Evolutionary conservation across 2,329 filamentous ascomycete species (phyloP).

Genomic region (Verticillium isaacii): DNA sequence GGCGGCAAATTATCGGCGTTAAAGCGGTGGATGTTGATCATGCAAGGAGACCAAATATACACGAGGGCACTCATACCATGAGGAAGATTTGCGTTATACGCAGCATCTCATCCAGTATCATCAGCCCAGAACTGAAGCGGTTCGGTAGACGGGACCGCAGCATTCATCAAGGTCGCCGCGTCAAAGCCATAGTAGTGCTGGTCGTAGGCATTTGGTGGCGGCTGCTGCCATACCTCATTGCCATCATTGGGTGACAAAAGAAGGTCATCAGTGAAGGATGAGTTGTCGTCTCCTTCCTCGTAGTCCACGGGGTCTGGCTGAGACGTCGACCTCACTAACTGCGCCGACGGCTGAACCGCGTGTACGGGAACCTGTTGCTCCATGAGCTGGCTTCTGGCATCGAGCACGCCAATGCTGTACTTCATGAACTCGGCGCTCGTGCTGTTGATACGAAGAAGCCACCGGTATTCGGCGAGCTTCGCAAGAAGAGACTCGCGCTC

Average conservation of each 20-base stretch:
- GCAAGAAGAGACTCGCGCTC: slow-evolving; percentile 6
- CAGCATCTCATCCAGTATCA: background rate
- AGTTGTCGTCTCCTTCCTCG: background rate
- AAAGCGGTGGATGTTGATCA: background rate
- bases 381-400: slow-evolving; percentile 6
- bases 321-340: background rate
- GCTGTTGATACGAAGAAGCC: slow-evolving; percentile 10
- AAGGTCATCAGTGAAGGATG: background rate
- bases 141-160: background rate
- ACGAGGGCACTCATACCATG: background rate
- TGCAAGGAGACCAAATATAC: background rate
- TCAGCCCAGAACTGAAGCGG: background rate
- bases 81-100: too few species aligned
- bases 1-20: background rate
- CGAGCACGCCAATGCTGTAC: slow-evolving; percentile 9
- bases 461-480: slow-evolving; percentile 13
- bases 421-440: slow-evolving; percentile 10
- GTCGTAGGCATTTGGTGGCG: background rate
- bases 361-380: slow-evolving; percentile 5
- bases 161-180: background rate
- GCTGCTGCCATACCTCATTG: background rate
- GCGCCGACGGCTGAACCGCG: background rate
- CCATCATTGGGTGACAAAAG: background rate
- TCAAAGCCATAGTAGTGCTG: slow-evolving; percentile 1
- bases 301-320: background rate